Percentiles rank a stretch among this genome's conserved stretches.
Conservation (phyloP, 1,284 basidiomycete species). For the Coniferiporia weirii region DNA sequence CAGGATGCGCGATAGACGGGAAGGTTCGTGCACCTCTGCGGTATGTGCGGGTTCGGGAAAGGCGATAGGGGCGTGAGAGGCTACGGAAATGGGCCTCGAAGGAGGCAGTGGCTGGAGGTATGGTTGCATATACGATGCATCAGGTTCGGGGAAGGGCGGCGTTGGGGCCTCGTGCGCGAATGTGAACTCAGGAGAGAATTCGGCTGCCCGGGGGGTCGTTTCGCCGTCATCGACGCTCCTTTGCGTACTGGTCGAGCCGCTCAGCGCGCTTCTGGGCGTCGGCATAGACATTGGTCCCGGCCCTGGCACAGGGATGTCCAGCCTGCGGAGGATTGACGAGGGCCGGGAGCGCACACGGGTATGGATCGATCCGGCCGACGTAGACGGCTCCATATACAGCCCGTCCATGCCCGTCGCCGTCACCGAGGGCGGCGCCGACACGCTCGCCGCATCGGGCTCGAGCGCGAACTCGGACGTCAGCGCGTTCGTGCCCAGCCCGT, state of each 20-base stretch:
- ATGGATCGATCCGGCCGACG: constrained; percentile 4
- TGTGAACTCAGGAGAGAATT: constrained; percentile 2
- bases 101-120: background rate
- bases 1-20: constrained; percentile 5
- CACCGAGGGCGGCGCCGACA: background rate
- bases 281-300: background rate
- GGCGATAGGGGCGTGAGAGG: background rate
- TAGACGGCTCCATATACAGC: constrained; percentile 18
- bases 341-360: constrained; percentile 2
- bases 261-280: background rate
- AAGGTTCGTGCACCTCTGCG: background rate
- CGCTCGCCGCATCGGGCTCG: constrained; percentile 7
- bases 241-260: background rate
- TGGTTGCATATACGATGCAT: background rate
- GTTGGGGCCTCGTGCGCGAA: constrained; percentile 4
- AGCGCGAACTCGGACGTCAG: background rate
- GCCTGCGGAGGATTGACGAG: constrained; percentile 9
- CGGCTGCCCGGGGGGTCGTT: constrained; percentile 9
- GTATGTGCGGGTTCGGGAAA: background rate
- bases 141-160: constrained; percentile 10
- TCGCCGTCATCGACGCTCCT: constrained; percentile 3
- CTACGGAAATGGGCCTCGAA: background rate
- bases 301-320: constrained; percentile 6
- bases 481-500: background rate
- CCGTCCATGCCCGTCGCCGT: constrained; percentile 2